Conservation (phyloP, 2,329 filamentous ascomycete species). For the Cladosporium velox region DNA sequence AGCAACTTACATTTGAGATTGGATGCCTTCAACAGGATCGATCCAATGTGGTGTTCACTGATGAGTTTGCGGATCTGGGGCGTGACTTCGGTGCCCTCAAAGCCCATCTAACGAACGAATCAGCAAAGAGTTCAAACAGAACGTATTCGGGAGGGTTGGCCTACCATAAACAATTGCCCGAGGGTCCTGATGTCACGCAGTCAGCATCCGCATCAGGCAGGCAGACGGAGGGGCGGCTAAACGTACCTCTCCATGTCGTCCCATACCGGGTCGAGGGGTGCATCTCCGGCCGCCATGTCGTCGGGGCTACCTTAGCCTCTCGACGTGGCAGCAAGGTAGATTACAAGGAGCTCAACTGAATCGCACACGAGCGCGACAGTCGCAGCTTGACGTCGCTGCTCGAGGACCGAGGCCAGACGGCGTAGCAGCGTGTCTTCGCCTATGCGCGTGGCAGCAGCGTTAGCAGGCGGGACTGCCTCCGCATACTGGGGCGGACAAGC, state of each 20-base stretch:
- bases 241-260: constrained; percentile 74
- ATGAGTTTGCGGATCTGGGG: constrained; percentile 81
- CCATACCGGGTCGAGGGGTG: constrained; percentile 59
- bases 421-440: constrained; percentile 15
- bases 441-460: background rate
- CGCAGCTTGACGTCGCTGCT: constrained; percentile 5
- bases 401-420: background rate
- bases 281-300: constrained; percentile 51
- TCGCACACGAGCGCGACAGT: constrained; percentile 4
- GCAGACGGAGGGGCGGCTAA: constrained; percentile 18
- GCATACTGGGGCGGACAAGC: constrained; percentile 8
- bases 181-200: constrained; percentile 42
- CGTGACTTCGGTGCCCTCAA: constrained; percentile 80
- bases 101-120: constrained; percentile 66
- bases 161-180: constrained; percentile 43
- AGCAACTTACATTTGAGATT: constrained; percentile 70
- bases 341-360: background rate
- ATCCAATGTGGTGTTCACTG: constrained; percentile 82
- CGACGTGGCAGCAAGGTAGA: constrained; percentile 3
- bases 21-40: constrained; percentile 80
- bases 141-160: constrained; percentile 21
- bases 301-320: constrained; percentile 49
- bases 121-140: constrained; percentile 23
- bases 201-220: constrained; percentile 26
- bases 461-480: constrained; percentile 15